A percentile compares a stretch with the other conserved stretches of the same genome.
These are phyloP conservation scores for Drechmeria coniospora DNA, from an alignment of 2,329 filamentous ascomycete species.

Conservation along the genomic window DNA sequence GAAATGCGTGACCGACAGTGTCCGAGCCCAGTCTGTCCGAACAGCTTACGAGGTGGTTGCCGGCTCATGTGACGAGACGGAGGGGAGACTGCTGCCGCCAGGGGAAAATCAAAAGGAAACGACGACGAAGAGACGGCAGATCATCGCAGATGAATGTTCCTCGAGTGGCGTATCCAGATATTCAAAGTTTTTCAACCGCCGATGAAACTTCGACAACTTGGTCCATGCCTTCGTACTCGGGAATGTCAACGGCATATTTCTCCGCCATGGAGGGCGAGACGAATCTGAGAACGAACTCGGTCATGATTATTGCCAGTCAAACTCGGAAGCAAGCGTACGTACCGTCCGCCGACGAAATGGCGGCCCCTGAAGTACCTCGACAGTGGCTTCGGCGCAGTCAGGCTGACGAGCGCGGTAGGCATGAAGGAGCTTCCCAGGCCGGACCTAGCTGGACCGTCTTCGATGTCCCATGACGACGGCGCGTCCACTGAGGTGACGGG, in stretches of 20 bases:
- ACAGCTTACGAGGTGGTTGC: constrained; percentile 40
- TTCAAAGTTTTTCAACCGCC: constrained; percentile 36
- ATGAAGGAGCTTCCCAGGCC: constrained; percentile 70
- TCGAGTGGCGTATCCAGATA: too few relatives aligned
- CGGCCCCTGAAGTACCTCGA: constrained; percentile 70
- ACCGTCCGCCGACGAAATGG: constrained; percentile 84
- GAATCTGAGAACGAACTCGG: constrained; percentile 40
- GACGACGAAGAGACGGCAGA: too few relatives aligned
- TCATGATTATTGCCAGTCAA: not conserved
- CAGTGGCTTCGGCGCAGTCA: constrained; percentile 87
- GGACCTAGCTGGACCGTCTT: constrained; percentile 61
- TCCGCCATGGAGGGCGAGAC: constrained; percentile 61
- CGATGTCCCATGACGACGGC: constrained; percentile 89
- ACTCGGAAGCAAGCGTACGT: constrained; percentile 14
- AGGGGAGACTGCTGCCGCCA: too few relatives aligned
- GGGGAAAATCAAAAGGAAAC: too few relatives aligned
- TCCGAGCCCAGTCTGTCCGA: constrained; percentile 44
- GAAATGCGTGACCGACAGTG: constrained; percentile 38
- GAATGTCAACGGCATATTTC: constrained; percentile 76
- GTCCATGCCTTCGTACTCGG: constrained; percentile 71
- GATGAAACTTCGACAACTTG: constrained; percentile 66
- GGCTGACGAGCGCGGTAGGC: constrained; percentile 65
- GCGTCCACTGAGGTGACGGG: constrained; percentile 84
- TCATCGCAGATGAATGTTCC: too few relatives aligned
- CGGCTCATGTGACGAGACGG: constrained; percentile 31